Evolutionary conservation across 805 yeast genomes (phyloP).

Genomic region (Pichia phayaonensis): DNA sequence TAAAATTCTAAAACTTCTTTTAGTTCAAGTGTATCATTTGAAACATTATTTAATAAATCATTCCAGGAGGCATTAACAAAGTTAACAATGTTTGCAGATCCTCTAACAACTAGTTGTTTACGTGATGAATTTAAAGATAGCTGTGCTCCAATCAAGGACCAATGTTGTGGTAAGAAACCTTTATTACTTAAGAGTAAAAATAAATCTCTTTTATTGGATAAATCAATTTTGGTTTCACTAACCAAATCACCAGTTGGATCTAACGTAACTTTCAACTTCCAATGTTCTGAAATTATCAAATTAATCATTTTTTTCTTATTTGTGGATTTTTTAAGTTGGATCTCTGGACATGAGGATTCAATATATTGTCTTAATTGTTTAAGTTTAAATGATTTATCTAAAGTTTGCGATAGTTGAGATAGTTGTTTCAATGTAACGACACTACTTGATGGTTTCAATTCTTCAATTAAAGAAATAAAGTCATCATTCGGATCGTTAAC

Average conservation of each 20-base stretch:
- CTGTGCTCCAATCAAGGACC: slow-evolving; percentile 31
- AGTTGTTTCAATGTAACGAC: slow-evolving; percentile 19
- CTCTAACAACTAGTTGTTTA: slow-evolving; percentile 23
- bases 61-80: slow-evolving; percentile 31
- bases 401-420: slow-evolving; percentile 11
- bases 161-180: slow-evolving; percentile 27
- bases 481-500: slow-evolving; percentile 19
- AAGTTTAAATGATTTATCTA: slow-evolving; percentile 14
- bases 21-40: slow-evolving; percentile 18
- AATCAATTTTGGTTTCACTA: slow-evolving; percentile 17
- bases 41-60: slow-evolving; percentile 22
- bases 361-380: slow-evolving; percentile 21
- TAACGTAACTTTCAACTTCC: slow-evolving; percentile 19
- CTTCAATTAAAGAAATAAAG: slow-evolving; percentile 21
- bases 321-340: slow-evolving; percentile 4
- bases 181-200: slow-evolving; percentile 27
- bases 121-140: slow-evolving; percentile 22
- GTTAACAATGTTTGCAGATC: slow-evolving; percentile 21
- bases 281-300: slow-evolving; percentile 17
- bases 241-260: slow-evolving; percentile 8
- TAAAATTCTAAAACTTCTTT: slow-evolving; percentile 15
- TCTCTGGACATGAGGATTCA: slow-evolving; percentile 5
- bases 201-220: slow-evolving; percentile 25
- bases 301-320: slow-evolving; percentile 18
- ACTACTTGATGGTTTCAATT: slow-evolving; percentile 19